Conservation (phyloP, 768 basidiomycete species). For the Xerocomellus dryophilus region DNA sequence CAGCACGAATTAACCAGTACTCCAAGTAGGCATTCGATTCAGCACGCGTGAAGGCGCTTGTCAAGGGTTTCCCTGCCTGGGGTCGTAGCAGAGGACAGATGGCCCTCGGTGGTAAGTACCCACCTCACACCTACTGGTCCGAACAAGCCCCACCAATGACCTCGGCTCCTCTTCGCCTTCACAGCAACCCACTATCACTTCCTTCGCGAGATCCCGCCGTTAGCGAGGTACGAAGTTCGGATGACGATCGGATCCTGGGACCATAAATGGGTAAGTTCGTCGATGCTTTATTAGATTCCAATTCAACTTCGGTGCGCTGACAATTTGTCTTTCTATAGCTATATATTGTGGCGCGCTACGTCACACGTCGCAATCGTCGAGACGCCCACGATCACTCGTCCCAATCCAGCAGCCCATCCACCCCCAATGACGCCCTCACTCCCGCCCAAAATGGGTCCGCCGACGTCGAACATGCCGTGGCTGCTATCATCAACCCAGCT, state of each 20-base stretch:
- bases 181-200: constrained; percentile 67
- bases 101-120: constrained; percentile 44
- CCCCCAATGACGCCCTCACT: constrained; percentile 6
- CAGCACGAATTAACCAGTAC: background rate
- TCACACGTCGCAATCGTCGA: constrained; percentile 45
- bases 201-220: constrained; percentile 65
- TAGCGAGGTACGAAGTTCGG: constrained; percentile 60
- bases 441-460: constrained; percentile 5
- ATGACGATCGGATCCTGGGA: constrained; percentile 63
- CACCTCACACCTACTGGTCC: no score
- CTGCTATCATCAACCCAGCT: constrained; percentile 7
- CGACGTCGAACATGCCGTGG: constrained; percentile 13
- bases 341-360: constrained; percentile 62
- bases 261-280: constrained; percentile 65
- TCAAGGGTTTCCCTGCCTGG: constrained; percentile 54
- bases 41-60: constrained; percentile 46
- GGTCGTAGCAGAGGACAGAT: constrained; percentile 60
- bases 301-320: background rate
- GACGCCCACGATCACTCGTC: constrained; percentile 10
- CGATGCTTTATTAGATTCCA: background rate
- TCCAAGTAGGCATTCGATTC: constrained; percentile 41
- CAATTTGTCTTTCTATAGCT: constrained; percentile 36
- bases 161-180: background rate
- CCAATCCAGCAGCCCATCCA: constrained; percentile 27
- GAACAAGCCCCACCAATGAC: background rate